Base-by-base conservation (phyloP, 164 flowering plant genomes). In the Amborella trichopoda region DNA sequence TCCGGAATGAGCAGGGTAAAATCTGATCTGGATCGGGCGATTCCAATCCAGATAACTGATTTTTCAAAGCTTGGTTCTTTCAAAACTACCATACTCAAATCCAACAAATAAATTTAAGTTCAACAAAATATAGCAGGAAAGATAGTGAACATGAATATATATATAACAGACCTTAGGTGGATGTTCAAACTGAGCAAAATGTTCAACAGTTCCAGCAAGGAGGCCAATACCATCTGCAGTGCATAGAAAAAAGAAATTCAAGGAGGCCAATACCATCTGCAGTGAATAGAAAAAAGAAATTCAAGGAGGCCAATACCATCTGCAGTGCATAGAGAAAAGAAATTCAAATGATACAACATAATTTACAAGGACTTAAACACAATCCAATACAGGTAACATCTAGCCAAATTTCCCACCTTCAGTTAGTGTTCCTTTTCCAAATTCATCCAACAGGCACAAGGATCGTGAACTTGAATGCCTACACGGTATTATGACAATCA, bases 371-470 rank as follows among this genome's bases (percentile, higher is more conserved):
- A n/a, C n/a, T n/a, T n/a, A n/a, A n/a, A n/a, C n/a, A n/a, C n/a
- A n/a, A n/a, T n/a, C n/a, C n/a, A n/a, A n/a, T n/a, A 37, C 5
- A 13, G 18, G 40, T 14, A 37, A 37, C 14, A 37, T 6, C 4
- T 37, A 20, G 4, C 13, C 6, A 20, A 20, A 37, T 20, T 1
- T 14, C 5, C 6, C 52, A 90, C 98, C 98, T 83, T 74, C 98
- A 18, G 94, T 72, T 49, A 91, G 96, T 49, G 98, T 91, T 23
- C 98, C 98, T 78, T 91, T 91, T 26, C 98, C 98, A 73, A 91
- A 91, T 70, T 91, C 98, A 76, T 91, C 98, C 61, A 91, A 48
- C 56, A 91, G 67, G 50, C 98, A 91, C 39, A 91, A 66, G 25
- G 98, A 91, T 56, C 56, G 62, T 49, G 83, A 66, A 23, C 82